Base-by-base conservation (phyloP, 768 basidiomycete genomes). In the Pulveroboletus sp. region DNA sequence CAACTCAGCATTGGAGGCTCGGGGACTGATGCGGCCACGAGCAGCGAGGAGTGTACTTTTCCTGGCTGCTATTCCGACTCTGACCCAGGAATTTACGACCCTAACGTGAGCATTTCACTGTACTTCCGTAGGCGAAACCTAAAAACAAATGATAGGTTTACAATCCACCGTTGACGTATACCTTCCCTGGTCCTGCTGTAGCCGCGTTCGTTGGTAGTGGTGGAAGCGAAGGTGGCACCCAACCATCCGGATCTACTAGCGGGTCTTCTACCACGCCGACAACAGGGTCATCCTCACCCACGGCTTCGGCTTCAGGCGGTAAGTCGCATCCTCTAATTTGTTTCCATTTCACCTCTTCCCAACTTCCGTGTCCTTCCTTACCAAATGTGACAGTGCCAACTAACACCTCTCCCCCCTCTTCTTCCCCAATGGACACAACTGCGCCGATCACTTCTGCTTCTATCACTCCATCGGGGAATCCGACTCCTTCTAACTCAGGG, bases 61-160 rank as follows among this genome's bases (percentile, higher is more conserved):
- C 89, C 89, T 1, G 89, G 87, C 14, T 82, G 78, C 21, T 91
- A 91, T 69, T 73, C 61, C 11, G 82, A 85, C 63, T 71, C 58
- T 40, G 86, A 89, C 53, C 78, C 86, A 5, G 88, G 89, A 43
- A 84, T 90, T 59, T 76, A 76, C 50, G 77, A 73, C 55, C 72
- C 76, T 13, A 59, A 69, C 37, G 78, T 77, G 57, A 55, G 69
- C 39, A 4, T 18, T 17, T 27, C 10, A 1, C 13, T 13, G 9
- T 43, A 1, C 7, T 7, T 47, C 6, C 32, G 18, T 36, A 42
- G 27, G 28, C 26, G 15, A 26, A 10, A 17, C 38, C 30, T 47
- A 52, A 59, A 8, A 26, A 1, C 21, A 5, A 11, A 3, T 8
- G 46, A 26, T 43, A 67, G 60, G 45, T 73, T 28, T 70, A 71